These are phyloP conservation scores for Fraxinus nigra DNA, from an alignment of 305 asterid genomes.

Conservation along the genomic window DNA sequence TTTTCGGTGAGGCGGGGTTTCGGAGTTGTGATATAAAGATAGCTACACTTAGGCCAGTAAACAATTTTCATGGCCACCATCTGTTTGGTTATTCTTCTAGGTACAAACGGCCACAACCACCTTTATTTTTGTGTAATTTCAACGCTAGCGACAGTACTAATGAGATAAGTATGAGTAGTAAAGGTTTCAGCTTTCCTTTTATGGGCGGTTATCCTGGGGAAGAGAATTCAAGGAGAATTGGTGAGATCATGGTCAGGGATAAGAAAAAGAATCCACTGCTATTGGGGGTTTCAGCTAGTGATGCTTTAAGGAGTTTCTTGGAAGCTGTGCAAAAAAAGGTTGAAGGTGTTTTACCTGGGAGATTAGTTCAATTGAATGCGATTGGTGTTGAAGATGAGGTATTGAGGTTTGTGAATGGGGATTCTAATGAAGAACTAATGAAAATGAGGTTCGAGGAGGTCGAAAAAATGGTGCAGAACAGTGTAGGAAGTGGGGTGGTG, in stretches of 20 bases:
- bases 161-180: constrained; percentile 16
- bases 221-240: constrained; percentile 57
- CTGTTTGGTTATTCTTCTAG: constrained; percentile 50
- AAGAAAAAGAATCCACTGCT: constrained; percentile 63
- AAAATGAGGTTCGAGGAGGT: constrained; percentile 53
- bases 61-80: constrained; percentile 35
- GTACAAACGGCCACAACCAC: constrained; percentile 53
- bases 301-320: constrained; percentile 51
- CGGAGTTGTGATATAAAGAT: constrained; percentile 73
- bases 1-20: constrained; percentile 84
- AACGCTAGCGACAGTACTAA: constrained; percentile 10
- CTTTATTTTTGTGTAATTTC: constrained; percentile 60
- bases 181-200: constrained; percentile 63
- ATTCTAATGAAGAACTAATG: constrained; percentile 49
- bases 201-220: constrained; percentile 55
- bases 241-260: constrained; percentile 54
- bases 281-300: constrained; percentile 59
- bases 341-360: constrained; percentile 37
- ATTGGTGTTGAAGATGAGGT: constrained; percentile 57
- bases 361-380: constrained; percentile 45
- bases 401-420: constrained; percentile 46
- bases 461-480: constrained; percentile 31
- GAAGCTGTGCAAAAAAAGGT: constrained; percentile 38
- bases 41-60: constrained; percentile 60
- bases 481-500: constrained; percentile 42